Evolutionary conservation across 306 rosid species (phyloP), one percentile per base, ranked within the genome.

Genomic region (Abrus precatorius): DNA sequence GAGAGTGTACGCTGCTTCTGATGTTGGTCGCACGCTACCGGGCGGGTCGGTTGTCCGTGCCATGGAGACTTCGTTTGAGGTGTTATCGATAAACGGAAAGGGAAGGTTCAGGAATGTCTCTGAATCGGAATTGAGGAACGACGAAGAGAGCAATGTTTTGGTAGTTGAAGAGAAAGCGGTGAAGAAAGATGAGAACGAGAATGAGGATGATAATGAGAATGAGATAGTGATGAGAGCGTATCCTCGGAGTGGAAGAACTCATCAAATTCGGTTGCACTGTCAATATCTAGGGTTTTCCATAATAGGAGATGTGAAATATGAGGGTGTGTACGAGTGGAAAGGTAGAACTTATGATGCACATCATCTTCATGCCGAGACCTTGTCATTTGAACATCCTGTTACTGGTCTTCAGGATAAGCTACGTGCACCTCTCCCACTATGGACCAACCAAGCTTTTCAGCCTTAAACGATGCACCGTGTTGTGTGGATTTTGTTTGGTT

Each of bases 191-290:
- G 76, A 40, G 9, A 92, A 84, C 38, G 98, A 91, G 86, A 69
- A 20, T 20, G 78, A 75, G 28, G 82, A 61, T 54, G 76, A 40
- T 11, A 92, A 84, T 32, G 92, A 82, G 80, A 92, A 85, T 40
- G 98, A 91, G 86, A 69, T 91, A 71, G 71, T 93, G 76, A 85
- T 91, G 30, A 91, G 97, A 81, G 96, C 97, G 11, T 79, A 76
- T 84, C 97, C 99, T 43, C 80, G 72, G 49, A 93, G 95, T 79
- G 99, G 99, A 83, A 85, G 98, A 85, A 90, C 99, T 6, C 99
- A 95, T 85, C 99, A 95, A 74, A 95, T 95, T 86, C 96, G 93
- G 20, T 70, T 91, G 90, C 99, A 93, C 30, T 93, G 97, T 73
- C 98, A 95, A 60, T 93, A 91, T 83, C 91, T 95, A 60, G 96